phyloP scores from a whole-genome alignment of 805 yeast genomes.

The Brettanomyces naardenensis region DNA sequence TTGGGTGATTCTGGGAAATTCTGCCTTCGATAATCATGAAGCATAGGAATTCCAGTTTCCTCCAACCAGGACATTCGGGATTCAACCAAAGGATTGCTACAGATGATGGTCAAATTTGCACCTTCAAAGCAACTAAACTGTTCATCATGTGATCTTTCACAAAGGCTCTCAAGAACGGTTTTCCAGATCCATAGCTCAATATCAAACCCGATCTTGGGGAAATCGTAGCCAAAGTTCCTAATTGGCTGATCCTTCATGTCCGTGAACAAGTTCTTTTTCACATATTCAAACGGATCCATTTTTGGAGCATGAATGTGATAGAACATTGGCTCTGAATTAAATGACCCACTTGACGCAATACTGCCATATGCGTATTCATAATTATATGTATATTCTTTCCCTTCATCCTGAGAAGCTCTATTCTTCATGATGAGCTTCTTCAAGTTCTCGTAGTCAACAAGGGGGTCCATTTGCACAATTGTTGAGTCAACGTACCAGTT shows the following conservation, averaged over 20 bases:
- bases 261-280: constrained; percentile 12
- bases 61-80: constrained; percentile 20
- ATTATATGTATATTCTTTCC: constrained; percentile 9
- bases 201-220: constrained; percentile 15
- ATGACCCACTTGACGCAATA: constrained; percentile 3
- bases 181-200: constrained; percentile 21
- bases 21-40: not conserved
- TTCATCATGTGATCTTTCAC: constrained; percentile 7
- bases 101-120: constrained; percentile 12
- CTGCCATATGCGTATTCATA: constrained; percentile 15
- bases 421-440: constrained; percentile 4
- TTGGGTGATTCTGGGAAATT: not conserved
- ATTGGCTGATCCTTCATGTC: constrained; percentile 11
- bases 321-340: constrained; percentile 19
- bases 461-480: constrained; percentile 23
- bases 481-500: constrained; percentile 16
- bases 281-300: constrained; percentile 37
- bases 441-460: constrained; percentile 17
- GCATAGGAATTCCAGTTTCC: constrained; percentile 11
- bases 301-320: constrained; percentile 45
- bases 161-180: constrained; percentile 12
- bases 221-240: constrained; percentile 21
- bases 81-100: constrained; percentile 13
- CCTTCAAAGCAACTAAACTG: constrained; percentile 16
- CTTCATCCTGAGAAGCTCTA: not conserved